A percentile compares a stretch with the other conserved stretches of the same genome.
These are phyloP conservation scores for Posidonia oceanica DNA, from an alignment of 116 monocot species.

Conservation along the genomic window DNA sequence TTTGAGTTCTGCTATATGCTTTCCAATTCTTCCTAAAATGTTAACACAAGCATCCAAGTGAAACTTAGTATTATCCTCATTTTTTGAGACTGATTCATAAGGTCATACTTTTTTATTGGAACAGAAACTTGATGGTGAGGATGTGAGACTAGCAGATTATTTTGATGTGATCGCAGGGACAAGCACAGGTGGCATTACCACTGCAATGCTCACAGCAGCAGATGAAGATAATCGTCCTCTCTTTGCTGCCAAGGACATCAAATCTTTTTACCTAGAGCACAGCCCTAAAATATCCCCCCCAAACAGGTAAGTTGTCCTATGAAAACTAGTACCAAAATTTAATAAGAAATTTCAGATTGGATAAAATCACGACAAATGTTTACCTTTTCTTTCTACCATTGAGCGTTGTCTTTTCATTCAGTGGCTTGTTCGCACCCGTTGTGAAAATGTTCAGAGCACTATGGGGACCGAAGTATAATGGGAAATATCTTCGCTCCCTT, in stretches of 20 bases:
- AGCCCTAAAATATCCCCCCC: constrained; percentile 9
- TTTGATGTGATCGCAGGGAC: constrained; percentile 19
- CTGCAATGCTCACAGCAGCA: constrained; percentile 11
- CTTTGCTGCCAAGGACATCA: constrained; percentile 8
- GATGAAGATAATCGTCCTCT: constrained; percentile 3
- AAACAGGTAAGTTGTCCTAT: background rate
- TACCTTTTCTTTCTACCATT: background rate
- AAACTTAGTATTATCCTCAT: too few relatives aligned
- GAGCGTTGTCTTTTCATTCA: background rate
- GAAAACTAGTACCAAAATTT: too few relatives aligned
- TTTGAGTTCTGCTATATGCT: too few relatives aligned
- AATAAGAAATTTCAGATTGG: too few relatives aligned
- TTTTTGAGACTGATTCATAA: too few relatives aligned
- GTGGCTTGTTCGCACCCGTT: too few relatives aligned
- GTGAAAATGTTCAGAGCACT: background rate
- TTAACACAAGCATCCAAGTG: too few relatives aligned
- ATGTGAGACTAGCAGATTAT: constrained; percentile 17
- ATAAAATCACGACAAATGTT: background rate
- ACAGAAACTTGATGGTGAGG: constrained; percentile 11
- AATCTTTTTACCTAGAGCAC: constrained; percentile 2
- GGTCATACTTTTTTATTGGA: too few relatives aligned
- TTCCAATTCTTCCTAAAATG: too few relatives aligned
- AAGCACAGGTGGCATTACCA: constrained; percentile 13
- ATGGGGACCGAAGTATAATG: constrained; percentile 27
- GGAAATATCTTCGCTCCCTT: constrained; percentile 17